Evolutionary conservation across 192 early-diverging fungal species (phyloP).

Genomic region (Geosiphon pyriformis): DNA sequence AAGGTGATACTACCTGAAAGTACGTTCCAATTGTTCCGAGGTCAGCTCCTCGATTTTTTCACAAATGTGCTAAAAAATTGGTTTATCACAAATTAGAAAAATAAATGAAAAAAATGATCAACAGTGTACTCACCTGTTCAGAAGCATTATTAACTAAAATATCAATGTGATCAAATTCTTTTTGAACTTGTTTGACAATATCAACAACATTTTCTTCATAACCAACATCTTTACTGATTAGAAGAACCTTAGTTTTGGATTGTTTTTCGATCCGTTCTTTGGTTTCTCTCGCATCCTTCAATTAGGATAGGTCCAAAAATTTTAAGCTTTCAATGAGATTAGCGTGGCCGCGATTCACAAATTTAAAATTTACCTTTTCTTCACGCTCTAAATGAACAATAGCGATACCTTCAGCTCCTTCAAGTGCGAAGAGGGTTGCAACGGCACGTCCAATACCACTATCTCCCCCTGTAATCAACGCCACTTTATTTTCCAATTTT

Average conservation of each 20-base stretch:
- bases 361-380: too few species aligned
- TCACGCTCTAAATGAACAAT: constrained; percentile 46
- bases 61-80: constrained; percentile 30
- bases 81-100: neutral
- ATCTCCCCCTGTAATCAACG: constrained; percentile 44
- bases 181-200: constrained; percentile 34
- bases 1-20: constrained; percentile 35
- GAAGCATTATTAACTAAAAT: constrained; percentile 42
- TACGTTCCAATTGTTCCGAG: constrained; percentile 40
- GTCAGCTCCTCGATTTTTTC: constrained; percentile 32
- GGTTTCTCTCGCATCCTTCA: constrained; percentile 44
- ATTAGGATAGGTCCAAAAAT: too few species aligned
- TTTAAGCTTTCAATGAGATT: too few species aligned
- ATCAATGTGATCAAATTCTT: constrained; percentile 38
- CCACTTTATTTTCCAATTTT: constrained; percentile 44
- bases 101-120: neutral
- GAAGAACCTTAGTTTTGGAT: constrained; percentile 25
- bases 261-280: constrained; percentile 35
- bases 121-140: constrained; percentile 24
- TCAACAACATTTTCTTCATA: constrained; percentile 36
- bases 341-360: too few species aligned
- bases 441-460: constrained; percentile 50
- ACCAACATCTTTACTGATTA: constrained; percentile 38
- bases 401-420: constrained; percentile 43
- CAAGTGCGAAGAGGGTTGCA: constrained; percentile 46